Evolutionary conservation across 2,329 filamentous ascomycete species (phyloP).

Genomic region (Fusarium sp.): DNA sequence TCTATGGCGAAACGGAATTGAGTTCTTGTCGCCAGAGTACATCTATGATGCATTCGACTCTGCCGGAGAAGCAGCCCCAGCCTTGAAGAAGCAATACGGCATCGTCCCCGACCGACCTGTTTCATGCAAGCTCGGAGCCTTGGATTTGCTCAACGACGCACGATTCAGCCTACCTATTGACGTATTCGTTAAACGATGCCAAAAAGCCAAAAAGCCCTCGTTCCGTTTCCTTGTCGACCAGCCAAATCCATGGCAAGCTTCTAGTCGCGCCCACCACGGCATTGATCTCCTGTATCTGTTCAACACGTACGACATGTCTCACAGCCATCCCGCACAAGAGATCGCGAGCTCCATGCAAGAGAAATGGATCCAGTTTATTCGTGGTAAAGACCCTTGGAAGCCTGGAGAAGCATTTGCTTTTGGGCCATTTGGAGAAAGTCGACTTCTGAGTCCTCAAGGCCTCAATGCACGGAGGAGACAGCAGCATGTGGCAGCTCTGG

Average conservation of each 20-base stretch:
- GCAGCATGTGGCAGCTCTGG: background rate
- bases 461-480: background rate
- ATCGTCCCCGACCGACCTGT: constrained; percentile 53
- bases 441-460: background rate
- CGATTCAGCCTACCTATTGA: constrained; percentile 46
- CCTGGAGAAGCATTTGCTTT: constrained; percentile 42
- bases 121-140: constrained; percentile 54
- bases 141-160: constrained; percentile 52
- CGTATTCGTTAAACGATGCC: constrained; percentile 34
- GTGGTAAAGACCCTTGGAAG: constrained; percentile 53
- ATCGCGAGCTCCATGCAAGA: constrained; percentile 53
- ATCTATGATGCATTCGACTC: constrained; percentile 53
- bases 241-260: constrained; percentile 59
- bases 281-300: constrained; percentile 60
- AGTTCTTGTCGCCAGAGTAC: constrained; percentile 46
- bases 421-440: constrained; percentile 52
- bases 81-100: constrained; percentile 50
- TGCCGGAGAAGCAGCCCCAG: constrained; percentile 23
- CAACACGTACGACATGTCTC: constrained; percentile 52
- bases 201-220: constrained; percentile 41
- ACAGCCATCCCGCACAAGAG: constrained; percentile 49
- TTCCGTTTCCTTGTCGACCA: constrained; percentile 59
- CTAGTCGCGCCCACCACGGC: constrained; percentile 58
- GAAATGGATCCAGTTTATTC: constrained; percentile 55
- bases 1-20: constrained; percentile 58